Conservation (phyloP, 2,329 filamentous ascomycete species). For the Ophiostoma triangulosporum region DNA sequence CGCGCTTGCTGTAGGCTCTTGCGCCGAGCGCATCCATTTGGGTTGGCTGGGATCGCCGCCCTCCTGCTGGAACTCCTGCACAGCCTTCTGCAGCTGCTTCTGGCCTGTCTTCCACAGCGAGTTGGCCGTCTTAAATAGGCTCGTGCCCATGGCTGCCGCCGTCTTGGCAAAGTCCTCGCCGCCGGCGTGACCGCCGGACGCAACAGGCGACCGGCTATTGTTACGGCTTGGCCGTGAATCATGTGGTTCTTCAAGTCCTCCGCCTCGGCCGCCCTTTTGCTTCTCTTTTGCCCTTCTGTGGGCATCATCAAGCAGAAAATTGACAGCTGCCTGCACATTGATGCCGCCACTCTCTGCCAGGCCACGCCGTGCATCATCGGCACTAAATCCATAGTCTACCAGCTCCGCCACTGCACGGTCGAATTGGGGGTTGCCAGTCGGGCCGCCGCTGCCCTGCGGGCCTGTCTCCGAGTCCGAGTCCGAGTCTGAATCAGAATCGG, state of each 20-base stretch:
- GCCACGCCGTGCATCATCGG: conserved; percentile 69
- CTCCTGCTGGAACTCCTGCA: conserved; percentile 68
- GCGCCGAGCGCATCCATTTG: conserved; percentile 82
- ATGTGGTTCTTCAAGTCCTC: neutral
- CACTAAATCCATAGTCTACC: conserved; percentile 86
- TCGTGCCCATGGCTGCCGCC: conserved; percentile 70
- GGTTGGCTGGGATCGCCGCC: conserved; percentile 68
- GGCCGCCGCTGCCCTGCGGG: neutral
- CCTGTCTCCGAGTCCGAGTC: conserved; percentile 31
- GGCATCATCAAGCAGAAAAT: conserved; percentile 82
- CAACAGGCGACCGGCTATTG: conserved; percentile 42
- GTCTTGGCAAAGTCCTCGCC: conserved; percentile 68
- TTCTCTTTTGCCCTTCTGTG: conserved; percentile 73
- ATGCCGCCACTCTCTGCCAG: conserved; percentile 67
- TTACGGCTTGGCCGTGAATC: conserved; percentile 18
- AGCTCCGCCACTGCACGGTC: conserved; percentile 77
- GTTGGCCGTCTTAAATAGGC: conserved; percentile 83
- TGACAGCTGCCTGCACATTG: conserved; percentile 75
- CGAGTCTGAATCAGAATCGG: conserved; percentile 33
- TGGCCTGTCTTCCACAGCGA: conserved; percentile 90
- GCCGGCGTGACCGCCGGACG: conserved; percentile 20
- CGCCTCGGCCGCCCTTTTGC: conserved; percentile 19
- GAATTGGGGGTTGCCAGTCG: conserved; percentile 43
- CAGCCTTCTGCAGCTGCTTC: conserved; percentile 84
- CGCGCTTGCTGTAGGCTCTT: conserved; percentile 28